Percentiles rank a stretch among this genome's conserved stretches.
phyloP scores from a whole-genome alignment of 495 filamentous ascomycete species.

The Halenospora varia region DNA sequence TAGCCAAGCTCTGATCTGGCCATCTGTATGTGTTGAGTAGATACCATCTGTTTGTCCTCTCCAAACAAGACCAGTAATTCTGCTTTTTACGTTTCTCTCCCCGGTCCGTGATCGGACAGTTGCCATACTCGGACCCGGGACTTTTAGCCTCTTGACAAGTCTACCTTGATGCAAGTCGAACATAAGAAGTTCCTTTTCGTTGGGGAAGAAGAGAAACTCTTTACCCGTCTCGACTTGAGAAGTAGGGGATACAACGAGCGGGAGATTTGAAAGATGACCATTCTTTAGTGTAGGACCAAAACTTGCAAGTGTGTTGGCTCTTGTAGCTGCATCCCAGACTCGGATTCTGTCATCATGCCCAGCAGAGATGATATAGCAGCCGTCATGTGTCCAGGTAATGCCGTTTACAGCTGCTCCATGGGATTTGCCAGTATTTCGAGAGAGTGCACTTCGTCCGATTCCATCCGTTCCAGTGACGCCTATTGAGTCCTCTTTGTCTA shows the following conservation, averaged over 20 bases:
- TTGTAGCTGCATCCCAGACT: constrained; percentile 76
- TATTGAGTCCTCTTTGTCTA: constrained; percentile 79
- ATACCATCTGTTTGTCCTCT: constrained; percentile 47
- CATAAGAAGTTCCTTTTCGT: constrained; percentile 71
- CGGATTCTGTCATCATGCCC: constrained; percentile 80
- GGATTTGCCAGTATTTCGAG: constrained; percentile 51
- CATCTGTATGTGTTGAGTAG: constrained; percentile 44
- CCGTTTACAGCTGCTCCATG: constrained; percentile 79
- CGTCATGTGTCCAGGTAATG: constrained; percentile 76
- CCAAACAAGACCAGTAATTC: constrained; percentile 70
- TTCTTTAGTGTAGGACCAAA: constrained; percentile 80
- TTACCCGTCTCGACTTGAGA: constrained; percentile 44
- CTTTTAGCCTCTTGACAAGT: constrained; percentile 63
- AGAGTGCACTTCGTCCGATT: constrained; percentile 42
- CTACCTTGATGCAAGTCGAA: constrained; percentile 71
- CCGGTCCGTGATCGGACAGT: constrained; percentile 33
- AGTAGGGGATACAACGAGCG: constrained; percentile 57
- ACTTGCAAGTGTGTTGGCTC: constrained; percentile 77
- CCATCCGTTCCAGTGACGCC: constrained; percentile 50
- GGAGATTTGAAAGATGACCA: constrained; percentile 55
- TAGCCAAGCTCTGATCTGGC: constrained; percentile 54
- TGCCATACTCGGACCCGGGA: constrained; percentile 49
- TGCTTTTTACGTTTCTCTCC: constrained; percentile 45
- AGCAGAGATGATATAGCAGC: constrained; percentile 65
- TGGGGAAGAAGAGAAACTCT: constrained; percentile 70